Evolutionary conservation across 2,329 filamentous ascomycete genomes (phyloP).

Genomic region (Beauveria varroae): DNA sequence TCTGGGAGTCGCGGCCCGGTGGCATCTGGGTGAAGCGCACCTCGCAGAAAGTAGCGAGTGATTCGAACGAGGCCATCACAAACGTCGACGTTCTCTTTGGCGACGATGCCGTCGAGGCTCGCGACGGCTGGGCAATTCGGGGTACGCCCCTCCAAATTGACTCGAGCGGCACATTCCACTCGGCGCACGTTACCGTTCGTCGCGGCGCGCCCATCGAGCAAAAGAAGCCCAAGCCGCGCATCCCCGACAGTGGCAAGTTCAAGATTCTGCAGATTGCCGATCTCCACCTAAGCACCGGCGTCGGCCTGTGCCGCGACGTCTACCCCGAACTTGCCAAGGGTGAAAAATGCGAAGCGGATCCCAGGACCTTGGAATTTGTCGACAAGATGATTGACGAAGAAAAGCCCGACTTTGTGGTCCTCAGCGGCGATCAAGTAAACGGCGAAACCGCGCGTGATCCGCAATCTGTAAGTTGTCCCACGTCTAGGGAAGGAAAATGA

Average conservation of each 20-base stretch:
- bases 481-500: neutral
- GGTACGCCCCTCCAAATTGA: constrained; percentile 68
- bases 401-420: constrained; percentile 83
- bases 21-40: constrained; percentile 80
- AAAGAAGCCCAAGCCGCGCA: constrained; percentile 65
- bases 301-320: constrained; percentile 80
- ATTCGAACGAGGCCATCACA: constrained; percentile 68
- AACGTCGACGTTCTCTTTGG: constrained; percentile 83
- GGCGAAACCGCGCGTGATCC: constrained; percentile 87
- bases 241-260: constrained; percentile 85
- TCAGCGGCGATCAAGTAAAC: constrained; percentile 93
- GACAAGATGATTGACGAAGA: constrained; percentile 79
- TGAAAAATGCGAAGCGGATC: constrained; percentile 82
- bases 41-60: constrained; percentile 62
- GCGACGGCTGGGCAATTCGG: constrained; percentile 74
- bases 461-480: constrained; percentile 57
- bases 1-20: constrained; percentile 70
- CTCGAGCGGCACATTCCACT: constrained; percentile 50
- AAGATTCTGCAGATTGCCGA: constrained; percentile 98
- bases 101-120: constrained; percentile 82
- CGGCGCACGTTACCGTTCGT: constrained; percentile 70
- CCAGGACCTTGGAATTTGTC: constrained; percentile 85
- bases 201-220: constrained; percentile 58
- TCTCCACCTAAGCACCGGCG: constrained; percentile 83
- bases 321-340: constrained; percentile 65